A percentile compares a stretch with the other conserved stretches of the same genome.
Evolutionary conservation across 345 rosid genomes (phyloP).

Genomic region (Jatropha curcas): DNA sequence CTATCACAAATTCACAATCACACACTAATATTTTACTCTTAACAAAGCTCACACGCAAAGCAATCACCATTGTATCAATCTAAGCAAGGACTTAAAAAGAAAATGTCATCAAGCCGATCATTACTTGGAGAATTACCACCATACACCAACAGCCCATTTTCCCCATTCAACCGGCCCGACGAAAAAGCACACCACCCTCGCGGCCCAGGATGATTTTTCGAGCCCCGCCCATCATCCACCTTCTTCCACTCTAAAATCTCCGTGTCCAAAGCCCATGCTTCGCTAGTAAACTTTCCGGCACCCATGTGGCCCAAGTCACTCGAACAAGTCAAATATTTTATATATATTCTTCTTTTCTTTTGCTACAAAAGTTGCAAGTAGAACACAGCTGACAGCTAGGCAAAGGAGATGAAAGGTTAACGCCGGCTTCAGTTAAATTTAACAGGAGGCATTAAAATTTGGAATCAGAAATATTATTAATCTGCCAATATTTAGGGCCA

Average conservation of each 20-base stretch:
- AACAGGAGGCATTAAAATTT: too few species aligned
- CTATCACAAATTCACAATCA: not conserved
- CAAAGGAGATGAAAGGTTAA: too few species aligned
- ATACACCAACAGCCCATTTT: conserved; percentile 63
- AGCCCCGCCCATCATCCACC: conserved; percentile 52
- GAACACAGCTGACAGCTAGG: too few species aligned
- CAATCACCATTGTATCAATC: not conserved
- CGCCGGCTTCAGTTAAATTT: too few species aligned
- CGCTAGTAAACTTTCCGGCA: conserved; percentile 69
- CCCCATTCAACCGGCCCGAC: conserved; percentile 43
- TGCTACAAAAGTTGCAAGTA: too few species aligned
- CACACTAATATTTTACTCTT: not conserved
- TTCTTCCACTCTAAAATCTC: conserved; percentile 56
- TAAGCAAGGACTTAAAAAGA: too few species aligned
- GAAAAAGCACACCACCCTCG: conserved; percentile 93
- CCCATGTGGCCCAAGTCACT: conserved; percentile 89
- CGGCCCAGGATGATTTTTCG: conserved; percentile 67
- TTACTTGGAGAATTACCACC: conserved; percentile 90
- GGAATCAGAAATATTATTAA: too few species aligned
- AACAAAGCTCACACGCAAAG: not conserved
- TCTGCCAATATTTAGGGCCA: too few species aligned
- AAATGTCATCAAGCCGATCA: conserved; percentile 88
- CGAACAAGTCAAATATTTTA: too few species aligned
- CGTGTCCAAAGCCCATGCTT: conserved; percentile 56
- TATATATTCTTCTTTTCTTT: too few species aligned